These are phyloP conservation scores for Sabuloglossum arenarium DNA, from an alignment of 495 filamentous ascomycete genomes.

Conservation along the genomic window DNA sequence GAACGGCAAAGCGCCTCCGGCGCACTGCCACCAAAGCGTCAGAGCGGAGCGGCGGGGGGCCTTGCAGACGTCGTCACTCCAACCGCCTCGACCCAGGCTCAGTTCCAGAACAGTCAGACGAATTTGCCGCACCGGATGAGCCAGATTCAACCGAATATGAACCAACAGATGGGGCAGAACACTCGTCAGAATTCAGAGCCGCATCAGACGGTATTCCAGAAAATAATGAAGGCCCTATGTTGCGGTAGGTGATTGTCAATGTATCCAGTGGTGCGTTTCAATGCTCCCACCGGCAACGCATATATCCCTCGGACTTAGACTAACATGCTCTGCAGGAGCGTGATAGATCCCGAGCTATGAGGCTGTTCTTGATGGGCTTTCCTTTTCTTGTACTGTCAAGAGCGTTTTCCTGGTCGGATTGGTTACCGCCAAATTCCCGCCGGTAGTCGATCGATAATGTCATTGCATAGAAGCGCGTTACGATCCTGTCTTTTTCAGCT, in stretches of 20 bases:
- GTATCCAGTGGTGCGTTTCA: neutral
- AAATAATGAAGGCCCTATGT: constrained; percentile 66
- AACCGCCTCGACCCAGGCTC: constrained; percentile 64
- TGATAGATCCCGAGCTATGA: neutral
- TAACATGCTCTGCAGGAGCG: neutral
- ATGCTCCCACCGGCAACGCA: neutral
- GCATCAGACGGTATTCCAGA: constrained; percentile 37
- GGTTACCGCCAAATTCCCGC: neutral
- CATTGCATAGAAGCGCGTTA: constrained; percentile 2
- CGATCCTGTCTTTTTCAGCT: neutral
- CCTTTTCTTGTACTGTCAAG: neutral
- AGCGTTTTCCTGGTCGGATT: neutral
- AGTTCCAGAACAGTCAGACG: constrained; percentile 76
- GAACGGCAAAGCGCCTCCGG: constrained; percentile 62
- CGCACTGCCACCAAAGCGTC: constrained; percentile 45
- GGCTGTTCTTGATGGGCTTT: neutral
- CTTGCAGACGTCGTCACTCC: constrained; percentile 54
- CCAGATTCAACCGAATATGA: constrained; percentile 32
- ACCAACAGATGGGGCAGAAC: constrained; percentile 22
- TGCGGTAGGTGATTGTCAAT: constrained; percentile 33
- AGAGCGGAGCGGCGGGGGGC: constrained; percentile 48
- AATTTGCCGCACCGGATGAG: constrained; percentile 54
- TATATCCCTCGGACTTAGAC: neutral
- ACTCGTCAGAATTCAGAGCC: constrained; percentile 22
- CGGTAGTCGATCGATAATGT: neutral